A percentile compares a stretch with the other conserved stretches of the same genome.
Evolutionary conservation across 352 stramenopile genomes (phyloP).

Genomic region (Globisporangium spiculum): DNA sequence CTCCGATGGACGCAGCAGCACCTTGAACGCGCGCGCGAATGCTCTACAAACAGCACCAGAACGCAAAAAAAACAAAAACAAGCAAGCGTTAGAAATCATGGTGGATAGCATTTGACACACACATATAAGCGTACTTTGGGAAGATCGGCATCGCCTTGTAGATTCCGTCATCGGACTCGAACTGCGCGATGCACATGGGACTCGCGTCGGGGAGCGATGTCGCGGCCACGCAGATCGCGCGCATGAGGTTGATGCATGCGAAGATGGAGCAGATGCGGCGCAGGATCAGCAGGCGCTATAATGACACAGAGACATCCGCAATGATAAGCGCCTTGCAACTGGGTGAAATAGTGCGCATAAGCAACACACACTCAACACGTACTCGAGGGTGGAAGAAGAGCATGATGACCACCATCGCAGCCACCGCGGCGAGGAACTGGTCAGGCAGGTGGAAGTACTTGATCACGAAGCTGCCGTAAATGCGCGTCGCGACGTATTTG

Average conservation of each 20-base stretch:
- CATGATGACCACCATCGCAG: constrained; percentile 61
- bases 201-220: constrained; percentile 85
- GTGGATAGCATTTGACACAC: neutral
- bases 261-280: constrained; percentile 85
- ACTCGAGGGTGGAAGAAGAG: constrained; percentile 77
- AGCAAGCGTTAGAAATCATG: neutral
- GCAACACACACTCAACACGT: constrained; percentile 18
- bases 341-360: too few species aligned
- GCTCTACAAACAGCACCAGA: constrained; percentile 32
- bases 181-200: constrained; percentile 86
- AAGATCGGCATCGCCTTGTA: constrained; percentile 89
- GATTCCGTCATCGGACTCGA: constrained; percentile 48
- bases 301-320: constrained; percentile 2
- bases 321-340: neutral
- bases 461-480: constrained; percentile 82
- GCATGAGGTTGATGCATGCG: constrained; percentile 84
- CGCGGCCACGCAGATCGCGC: constrained; percentile 81
- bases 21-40: constrained; percentile 77
- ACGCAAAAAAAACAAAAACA: neutral
- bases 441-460: constrained; percentile 85
- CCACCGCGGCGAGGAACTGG: constrained; percentile 75
- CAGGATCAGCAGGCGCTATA: constrained; percentile 74
- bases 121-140: constrained; percentile 54
- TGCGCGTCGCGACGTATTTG: constrained; percentile 82
- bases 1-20: constrained; percentile 77